Evolutionary conservation across 768 basidiomycete genomes (phyloP).

Genomic region (Amanita muscaria): DNA sequence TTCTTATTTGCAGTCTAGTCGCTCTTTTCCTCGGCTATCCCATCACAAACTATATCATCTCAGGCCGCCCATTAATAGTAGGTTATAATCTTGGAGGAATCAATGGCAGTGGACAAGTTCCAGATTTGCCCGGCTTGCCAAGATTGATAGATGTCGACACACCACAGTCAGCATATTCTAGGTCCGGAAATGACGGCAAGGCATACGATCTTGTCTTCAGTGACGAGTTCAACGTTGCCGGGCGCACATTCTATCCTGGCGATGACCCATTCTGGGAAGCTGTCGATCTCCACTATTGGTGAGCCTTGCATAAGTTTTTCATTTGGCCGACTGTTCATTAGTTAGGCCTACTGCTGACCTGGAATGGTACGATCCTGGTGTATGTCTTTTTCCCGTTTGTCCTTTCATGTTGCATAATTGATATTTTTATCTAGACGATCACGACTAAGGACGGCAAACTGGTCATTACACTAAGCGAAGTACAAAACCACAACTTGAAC

Average conservation of each 20-base stretch:
- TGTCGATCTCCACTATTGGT: constrained; percentile 82
- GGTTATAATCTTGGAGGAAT: constrained; percentile 88
- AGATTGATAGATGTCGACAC: constrained; percentile 73
- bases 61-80: constrained; percentile 20
- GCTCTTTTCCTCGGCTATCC: constrained; percentile 86
- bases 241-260: constrained; percentile 68
- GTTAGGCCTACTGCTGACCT: constrained; percentile 59
- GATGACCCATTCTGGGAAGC: constrained; percentile 88
- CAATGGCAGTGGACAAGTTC: constrained; percentile 84
- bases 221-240: constrained; percentile 54
- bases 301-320: constrained; percentile 11
- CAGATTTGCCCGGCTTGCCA: constrained; percentile 59
- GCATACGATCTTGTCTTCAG: constrained; percentile 81
- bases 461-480: constrained; percentile 70
- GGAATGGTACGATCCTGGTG: constrained; percentile 78
- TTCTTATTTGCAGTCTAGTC: constrained; percentile 61
- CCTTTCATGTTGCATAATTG: not conserved
- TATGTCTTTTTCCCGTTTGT: constrained; percentile 21
- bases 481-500: constrained; percentile 68
- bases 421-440: constrained; percentile 36
- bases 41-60: constrained; percentile 52
- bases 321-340: not conserved
- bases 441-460: constrained; percentile 74
- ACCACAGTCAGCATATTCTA: constrained; percentile 43
- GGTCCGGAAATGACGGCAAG: constrained; percentile 68